phyloP scores from a whole-genome alignment of 768 basidiomycete genomes.

The Phanerochaete carnosa region DNA sequence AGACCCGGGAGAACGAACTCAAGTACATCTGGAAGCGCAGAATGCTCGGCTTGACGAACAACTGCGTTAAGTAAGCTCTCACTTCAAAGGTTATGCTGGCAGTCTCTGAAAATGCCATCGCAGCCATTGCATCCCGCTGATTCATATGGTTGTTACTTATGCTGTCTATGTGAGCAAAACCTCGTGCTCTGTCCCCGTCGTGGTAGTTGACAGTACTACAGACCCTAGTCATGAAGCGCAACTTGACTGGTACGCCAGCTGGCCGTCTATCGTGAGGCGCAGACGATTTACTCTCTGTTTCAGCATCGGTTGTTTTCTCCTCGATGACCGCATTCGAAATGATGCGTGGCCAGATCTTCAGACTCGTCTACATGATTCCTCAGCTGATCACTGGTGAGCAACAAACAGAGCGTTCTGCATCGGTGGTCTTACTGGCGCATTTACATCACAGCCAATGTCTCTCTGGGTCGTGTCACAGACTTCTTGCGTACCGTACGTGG shows the following conservation, averaged over 20 bases:
- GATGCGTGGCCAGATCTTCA: constrained; percentile 45
- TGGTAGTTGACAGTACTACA: background rate
- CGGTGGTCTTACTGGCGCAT: background rate
- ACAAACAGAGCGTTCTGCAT: too few relatives aligned
- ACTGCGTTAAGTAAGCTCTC: constrained; percentile 32
- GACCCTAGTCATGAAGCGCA: constrained; percentile 33
- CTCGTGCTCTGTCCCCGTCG: background rate
- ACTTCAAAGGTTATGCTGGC: background rate
- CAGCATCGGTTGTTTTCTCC: constrained; percentile 34
- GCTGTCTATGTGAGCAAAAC: constrained; percentile 44
- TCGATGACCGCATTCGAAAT: constrained; percentile 53
- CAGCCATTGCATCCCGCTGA: constrained; percentile 55
- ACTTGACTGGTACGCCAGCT: constrained; percentile 29
- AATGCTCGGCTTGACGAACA: constrained; percentile 43
- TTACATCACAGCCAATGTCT: constrained; percentile 48
- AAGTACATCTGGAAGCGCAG: constrained; percentile 48
- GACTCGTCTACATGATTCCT: constrained; percentile 29
- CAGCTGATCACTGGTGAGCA: constrained; percentile 16
- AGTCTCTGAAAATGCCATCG: background rate
- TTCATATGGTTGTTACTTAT: constrained; percentile 62
- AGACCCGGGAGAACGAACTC: constrained; percentile 59
- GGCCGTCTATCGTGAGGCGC: too few relatives aligned
- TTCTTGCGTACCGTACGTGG: constrained; percentile 35
- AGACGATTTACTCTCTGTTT: too few relatives aligned
- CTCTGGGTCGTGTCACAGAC: constrained; percentile 52